phyloP scores from a whole-genome alignment of 139 green algal species.

The Haematococcus lacustris region DNA sequence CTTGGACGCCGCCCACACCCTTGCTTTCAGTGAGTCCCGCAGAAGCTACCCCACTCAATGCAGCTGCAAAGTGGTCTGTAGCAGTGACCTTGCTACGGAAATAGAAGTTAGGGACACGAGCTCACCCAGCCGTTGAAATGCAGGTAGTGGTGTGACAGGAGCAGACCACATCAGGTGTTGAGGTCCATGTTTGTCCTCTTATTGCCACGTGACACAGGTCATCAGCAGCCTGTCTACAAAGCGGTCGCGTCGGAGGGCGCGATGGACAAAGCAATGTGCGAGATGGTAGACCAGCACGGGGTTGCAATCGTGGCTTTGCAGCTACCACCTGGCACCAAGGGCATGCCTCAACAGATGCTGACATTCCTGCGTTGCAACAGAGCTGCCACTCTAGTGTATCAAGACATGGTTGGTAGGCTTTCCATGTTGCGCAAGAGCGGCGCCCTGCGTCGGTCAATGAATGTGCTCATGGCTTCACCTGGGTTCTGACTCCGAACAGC shows the following conservation, averaged over 20 bases:
- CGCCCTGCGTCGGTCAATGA: neutral
- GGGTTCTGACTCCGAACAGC: too few species aligned
- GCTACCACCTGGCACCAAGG: conserved; percentile 11
- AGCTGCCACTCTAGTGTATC: conserved; percentile 24
- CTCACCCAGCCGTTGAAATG: neutral
- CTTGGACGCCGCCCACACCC: conserved; percentile 21
- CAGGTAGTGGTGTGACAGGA: neutral
- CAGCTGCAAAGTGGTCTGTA: neutral
- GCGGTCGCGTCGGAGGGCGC: conserved; percentile 6
- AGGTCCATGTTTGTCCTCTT: neutral
- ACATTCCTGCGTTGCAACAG: conserved; percentile 21
- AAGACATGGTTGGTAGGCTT: conserved; percentile 9
- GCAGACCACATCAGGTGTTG: too few species aligned
- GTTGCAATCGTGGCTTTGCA: conserved; percentile 11
- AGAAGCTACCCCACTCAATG: neutral
- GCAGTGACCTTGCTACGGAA: neutral
- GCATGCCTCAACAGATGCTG: conserved; percentile 2
- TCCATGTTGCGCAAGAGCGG: conserved; percentile 1
- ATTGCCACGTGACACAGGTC: conserved; percentile 4
- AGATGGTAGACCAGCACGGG: conserved; percentile 14
- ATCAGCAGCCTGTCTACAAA: conserved; percentile 4
- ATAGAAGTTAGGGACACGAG: neutral
- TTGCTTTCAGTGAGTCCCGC: conserved; percentile 16
- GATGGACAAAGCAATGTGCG: conserved; percentile 6
- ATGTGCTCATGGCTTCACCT: too few species aligned